Percentiles rank a stretch among this genome's conserved stretches.
phyloP scores from a whole-genome alignment of 2,329 filamentous ascomycete species.

The Pseudogymnoascus sp. region DNA sequence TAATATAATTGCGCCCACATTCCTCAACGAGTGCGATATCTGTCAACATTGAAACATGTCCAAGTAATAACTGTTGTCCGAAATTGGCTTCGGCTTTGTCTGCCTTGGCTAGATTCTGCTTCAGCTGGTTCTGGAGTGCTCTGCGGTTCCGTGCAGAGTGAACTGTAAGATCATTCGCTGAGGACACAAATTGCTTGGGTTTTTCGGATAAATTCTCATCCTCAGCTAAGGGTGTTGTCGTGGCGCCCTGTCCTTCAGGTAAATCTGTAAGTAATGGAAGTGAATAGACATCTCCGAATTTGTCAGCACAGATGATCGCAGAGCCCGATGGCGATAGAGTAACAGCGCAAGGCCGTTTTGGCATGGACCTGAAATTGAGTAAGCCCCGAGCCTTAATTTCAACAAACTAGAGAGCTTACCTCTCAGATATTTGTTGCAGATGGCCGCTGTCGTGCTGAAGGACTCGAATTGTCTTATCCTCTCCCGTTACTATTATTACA shows the following conservation, averaged over 20 bases:
- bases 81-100: conserved; percentile 42
- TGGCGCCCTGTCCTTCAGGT: conserved; percentile 13
- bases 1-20: conserved; percentile 44
- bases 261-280: conserved; percentile 55
- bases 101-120: conserved; percentile 30
- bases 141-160: conserved; percentile 55
- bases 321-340: conserved; percentile 58
- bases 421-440: conserved; percentile 45
- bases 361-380: conserved; percentile 56
- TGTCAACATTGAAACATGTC: conserved; percentile 92
- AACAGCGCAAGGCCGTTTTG: conserved; percentile 78
- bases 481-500: conserved; percentile 71
- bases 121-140: conserved; percentile 50
- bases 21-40: conserved; percentile 56
- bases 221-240: conserved; percentile 2
- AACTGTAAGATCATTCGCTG: conserved; percentile 51
- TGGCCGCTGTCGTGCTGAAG: conserved; percentile 58
- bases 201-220: conserved; percentile 5
- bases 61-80: conserved; percentile 70
- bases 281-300: conserved; percentile 93
- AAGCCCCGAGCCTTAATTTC: conserved; percentile 19
- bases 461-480: conserved; percentile 85
- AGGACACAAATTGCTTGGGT: conserved; percentile 34
- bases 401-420: conserved; percentile 12
- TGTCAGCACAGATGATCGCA: conserved; percentile 78